Conservation (phyloP, 176 grass and related monocot species). For the Musa schizocarpa region DNA sequence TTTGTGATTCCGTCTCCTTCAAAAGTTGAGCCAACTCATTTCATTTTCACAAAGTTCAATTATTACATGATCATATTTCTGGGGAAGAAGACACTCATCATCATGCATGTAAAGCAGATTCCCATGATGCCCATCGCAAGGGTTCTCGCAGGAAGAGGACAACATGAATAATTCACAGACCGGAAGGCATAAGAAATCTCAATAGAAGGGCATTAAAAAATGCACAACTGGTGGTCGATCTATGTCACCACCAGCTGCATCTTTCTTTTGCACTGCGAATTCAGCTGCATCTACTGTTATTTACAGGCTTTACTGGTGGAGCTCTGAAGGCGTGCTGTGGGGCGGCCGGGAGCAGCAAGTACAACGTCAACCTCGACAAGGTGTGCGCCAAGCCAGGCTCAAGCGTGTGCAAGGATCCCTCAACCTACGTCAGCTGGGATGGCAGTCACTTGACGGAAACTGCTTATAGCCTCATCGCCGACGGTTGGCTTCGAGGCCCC, state of each 20-base stretch:
- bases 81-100: no score
- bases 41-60: no score
- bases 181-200: not conserved
- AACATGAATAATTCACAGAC: not conserved
- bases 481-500: constrained; percentile 32
- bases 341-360: constrained; percentile 21
- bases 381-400: constrained; percentile 25
- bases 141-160: no score
- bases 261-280: not conserved
- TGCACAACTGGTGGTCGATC: no score
- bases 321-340: constrained; percentile 41
- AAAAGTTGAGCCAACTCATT: no score
- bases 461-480: constrained; percentile 24
- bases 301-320: constrained; percentile 30
- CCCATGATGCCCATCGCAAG: no score
- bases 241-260: not conserved
- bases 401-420: constrained; percentile 31
- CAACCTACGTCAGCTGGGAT: constrained; percentile 33
- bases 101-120: no score
- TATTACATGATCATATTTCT: no score
- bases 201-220: no score
- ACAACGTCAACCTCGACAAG: constrained; percentile 36
- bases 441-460: constrained; percentile 44
- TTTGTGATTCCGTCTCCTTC: no score
- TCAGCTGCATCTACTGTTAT: not conserved